These are phyloP conservation scores for Phaeosphaeria sp. DNA, from an alignment of 2,329 filamentous ascomycete species.

Conservation along the genomic window DNA sequence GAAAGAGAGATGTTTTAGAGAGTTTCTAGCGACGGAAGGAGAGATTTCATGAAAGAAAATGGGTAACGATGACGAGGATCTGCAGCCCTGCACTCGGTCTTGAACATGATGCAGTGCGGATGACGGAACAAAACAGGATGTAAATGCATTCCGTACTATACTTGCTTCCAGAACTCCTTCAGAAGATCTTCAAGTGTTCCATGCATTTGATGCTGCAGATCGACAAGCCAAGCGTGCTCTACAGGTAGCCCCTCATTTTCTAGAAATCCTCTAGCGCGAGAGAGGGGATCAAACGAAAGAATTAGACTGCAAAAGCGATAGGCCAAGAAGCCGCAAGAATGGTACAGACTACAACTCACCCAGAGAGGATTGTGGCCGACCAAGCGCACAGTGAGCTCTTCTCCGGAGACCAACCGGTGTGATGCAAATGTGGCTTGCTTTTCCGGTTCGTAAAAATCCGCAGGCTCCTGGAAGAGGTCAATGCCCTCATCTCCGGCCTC, in stretches of 20 bases:
- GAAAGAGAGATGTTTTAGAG: background rate
- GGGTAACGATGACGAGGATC: background rate
- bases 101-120: no score
- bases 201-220: no score
- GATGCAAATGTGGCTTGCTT: slow-evolving; percentile 76
- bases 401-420: slow-evolving; percentile 72
- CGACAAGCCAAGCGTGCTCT: no score
- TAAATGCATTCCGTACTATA: no score
- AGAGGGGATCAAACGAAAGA: no score
- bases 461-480: slow-evolving; percentile 79
- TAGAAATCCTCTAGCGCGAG: background rate
- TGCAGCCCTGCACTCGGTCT: background rate
- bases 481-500: slow-evolving; percentile 47
- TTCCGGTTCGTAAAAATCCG: slow-evolving; percentile 79
- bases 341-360: slow-evolving; percentile 54
- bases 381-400: slow-evolving; percentile 73
- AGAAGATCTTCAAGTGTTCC: no score
- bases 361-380: slow-evolving; percentile 89
- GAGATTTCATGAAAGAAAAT: no score
- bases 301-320: no score
- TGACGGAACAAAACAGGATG: no score
- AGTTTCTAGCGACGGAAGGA: no score
- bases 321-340: background rate
- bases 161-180: no score
- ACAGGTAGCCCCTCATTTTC: no score